These are phyloP conservation scores for Perkinsus chesapeaki DNA, from an alignment of 169 alveolate species.

Conservation along the genomic window DNA sequence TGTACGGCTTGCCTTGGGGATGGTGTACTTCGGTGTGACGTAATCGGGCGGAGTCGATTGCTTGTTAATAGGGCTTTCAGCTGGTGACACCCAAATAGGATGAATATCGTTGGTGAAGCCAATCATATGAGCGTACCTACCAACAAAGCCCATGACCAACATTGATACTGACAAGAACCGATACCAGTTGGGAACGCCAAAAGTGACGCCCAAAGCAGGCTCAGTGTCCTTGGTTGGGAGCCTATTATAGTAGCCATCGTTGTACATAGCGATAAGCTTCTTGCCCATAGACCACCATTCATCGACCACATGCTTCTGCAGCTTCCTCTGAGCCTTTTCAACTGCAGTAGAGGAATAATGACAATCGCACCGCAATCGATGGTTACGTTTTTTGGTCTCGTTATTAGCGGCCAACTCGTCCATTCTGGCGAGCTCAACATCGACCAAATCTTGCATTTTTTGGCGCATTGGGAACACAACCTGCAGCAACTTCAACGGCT, in stretches of 20 bases:
- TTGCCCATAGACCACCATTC: conserved; percentile 4
- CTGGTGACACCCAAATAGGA: not conserved
- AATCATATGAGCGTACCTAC: not conserved
- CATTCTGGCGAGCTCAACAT: not conserved
- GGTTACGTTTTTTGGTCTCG: not conserved
- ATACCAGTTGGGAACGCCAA: conserved; percentile 1
- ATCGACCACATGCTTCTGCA: not conserved
- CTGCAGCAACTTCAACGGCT: no score
- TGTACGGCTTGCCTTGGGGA: not conserved
- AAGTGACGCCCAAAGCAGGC: not conserved
- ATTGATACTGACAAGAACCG: not conserved
- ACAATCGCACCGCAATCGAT: not conserved
- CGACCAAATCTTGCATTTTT: conserved; percentile 6
- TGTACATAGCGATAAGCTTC: conserved; percentile 3
- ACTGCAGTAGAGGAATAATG: not conserved
- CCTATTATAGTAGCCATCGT: conserved; percentile 1
- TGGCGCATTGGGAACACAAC: conserved; percentile 5
- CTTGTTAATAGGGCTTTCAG: not conserved
- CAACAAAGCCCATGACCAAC: not conserved
- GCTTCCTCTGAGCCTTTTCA: not conserved
- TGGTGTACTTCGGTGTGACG: not conserved
- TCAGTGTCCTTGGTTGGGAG: not conserved
- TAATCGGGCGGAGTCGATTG: not conserved
- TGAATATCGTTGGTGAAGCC: conserved; percentile 10
- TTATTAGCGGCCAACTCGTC: not conserved